Percentiles rank a stretch among this genome's conserved stretches.
phyloP scores from a whole-genome alignment of 768 basidiomycete species.

The Tephrocybe sp. region DNA sequence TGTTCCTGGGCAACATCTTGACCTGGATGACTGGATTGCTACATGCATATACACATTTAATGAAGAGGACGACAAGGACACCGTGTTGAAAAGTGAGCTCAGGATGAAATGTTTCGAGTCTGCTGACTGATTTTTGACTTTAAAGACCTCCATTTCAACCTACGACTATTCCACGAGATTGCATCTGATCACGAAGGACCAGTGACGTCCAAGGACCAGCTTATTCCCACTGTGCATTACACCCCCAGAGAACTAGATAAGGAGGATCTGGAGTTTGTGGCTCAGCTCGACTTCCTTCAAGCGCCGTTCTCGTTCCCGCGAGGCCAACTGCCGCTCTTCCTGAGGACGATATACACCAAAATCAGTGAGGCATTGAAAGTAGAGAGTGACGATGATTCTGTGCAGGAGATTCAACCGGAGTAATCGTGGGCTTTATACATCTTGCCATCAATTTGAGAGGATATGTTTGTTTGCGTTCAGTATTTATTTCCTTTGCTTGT shows the following conservation, averaged over 20 bases:
- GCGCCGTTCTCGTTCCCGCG: conserved; percentile 66
- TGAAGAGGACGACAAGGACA: conserved; percentile 27
- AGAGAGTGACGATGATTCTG: conserved; percentile 9
- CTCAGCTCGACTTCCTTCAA: conserved; percentile 58
- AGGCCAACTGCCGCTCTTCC: conserved; percentile 64
- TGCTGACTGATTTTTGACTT: background rate
- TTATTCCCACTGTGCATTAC: conserved; percentile 54
- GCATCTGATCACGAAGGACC: conserved; percentile 28
- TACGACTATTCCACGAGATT: conserved; percentile 46
- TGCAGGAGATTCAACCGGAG: conserved; percentile 3
- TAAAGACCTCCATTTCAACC: conserved; percentile 59
- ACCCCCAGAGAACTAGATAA: conserved; percentile 63
- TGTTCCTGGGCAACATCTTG: conserved; percentile 32
- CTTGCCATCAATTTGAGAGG: too few species aligned
- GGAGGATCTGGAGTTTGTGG: conserved; percentile 53
- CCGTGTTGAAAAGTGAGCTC: conserved; percentile 37
- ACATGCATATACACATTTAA: conserved; percentile 66
- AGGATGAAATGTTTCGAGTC: conserved; percentile 11
- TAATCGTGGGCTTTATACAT: background rate
- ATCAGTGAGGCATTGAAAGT: conserved; percentile 35
- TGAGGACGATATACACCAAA: conserved; percentile 56
- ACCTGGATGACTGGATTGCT: conserved; percentile 58
- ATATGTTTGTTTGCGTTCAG: too few species aligned
- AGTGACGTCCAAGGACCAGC: conserved; percentile 33
- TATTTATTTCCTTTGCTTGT: too few species aligned